Evolutionary conservation across 257 asterid genomes (phyloP), one percentile per base, ranked within the genome.

Genomic region (Linderniella brevidens): DNA sequence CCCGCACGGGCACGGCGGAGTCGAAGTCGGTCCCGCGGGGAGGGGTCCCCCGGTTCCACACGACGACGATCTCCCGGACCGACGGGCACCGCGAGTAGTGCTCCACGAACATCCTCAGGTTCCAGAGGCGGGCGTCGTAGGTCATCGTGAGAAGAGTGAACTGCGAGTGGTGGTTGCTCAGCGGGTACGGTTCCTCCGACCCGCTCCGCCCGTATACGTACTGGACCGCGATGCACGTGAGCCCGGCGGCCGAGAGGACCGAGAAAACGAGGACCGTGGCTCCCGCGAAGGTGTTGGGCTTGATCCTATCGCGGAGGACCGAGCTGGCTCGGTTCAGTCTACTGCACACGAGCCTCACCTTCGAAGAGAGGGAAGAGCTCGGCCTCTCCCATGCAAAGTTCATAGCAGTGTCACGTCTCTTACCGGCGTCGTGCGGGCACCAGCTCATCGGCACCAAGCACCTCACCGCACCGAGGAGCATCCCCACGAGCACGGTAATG

Each of bases 61-160:
- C 86, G 3, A 90, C 94, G 25, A 90, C 96, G 15, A 90, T 90
- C 73, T 90, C 99, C 0, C 92, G 85, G n/a, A 85, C 96, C 0
- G 99, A 90, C 9, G 96, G 60, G 52, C 99, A 90, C 55, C 96
- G 65, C 3, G 99, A 90, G 71, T 90, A 90, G 58, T 90, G 96
- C 57, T 81, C 69, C 48, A 90, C 55, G 10, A 65, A 85, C 92
- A 85, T 85, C 39, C 81, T 75, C 68, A 85, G 63, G 41, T 90
- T 90, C 99, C 99, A 90, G 7, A 85, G 70, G 9, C 99, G 93
- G 12, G 99, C 99, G 16, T 85, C 94, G 12, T 78, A 85, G 4
- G 96, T 85, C 99, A 90, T 90, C 17, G 99, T 73, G 44, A 90
- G 37, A 35, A 90, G 57, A 0, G 99, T 85, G 69, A 90, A 90